phyloP scores from a whole-genome alignment of 2,329 filamentous ascomycete species.

The Verticillium longisporum region DNA sequence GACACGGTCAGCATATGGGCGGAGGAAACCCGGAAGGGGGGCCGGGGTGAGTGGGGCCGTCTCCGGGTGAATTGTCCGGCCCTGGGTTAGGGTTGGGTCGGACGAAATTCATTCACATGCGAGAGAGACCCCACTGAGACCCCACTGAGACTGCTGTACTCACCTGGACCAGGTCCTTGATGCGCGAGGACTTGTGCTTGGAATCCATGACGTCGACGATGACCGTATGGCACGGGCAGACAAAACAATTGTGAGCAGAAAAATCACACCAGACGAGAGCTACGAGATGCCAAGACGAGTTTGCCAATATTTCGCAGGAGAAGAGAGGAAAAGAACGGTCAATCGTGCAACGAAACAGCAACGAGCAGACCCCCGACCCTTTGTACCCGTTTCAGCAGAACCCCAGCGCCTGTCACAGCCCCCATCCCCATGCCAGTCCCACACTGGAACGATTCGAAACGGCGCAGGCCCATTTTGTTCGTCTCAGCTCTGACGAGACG shows the following conservation, averaged over 20 bases:
- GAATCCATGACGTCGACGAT: constrained; percentile 6
- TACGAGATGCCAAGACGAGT: too few relatives aligned
- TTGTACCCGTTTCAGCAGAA: neutral
- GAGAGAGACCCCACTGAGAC: too few relatives aligned
- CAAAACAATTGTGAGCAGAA: neutral
- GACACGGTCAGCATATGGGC: neutral
- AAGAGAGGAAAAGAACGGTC: neutral
- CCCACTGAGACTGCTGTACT: neutral
- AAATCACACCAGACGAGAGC: neutral
- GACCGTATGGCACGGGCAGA: neutral
- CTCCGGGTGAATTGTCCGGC: neutral
- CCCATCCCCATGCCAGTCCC: too few relatives aligned
- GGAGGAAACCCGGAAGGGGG: neutral
- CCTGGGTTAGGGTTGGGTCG: neutral
- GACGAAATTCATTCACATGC: too few relatives aligned
- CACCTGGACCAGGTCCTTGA: constrained; percentile 11
- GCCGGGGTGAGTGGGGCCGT: neutral
- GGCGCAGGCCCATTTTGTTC: neutral
- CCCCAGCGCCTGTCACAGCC: neutral
- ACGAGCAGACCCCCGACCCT: neutral
- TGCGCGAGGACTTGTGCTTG: constrained; percentile 10
- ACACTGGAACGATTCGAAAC: neutral
- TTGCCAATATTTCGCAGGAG: neutral
- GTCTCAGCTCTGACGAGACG: neutral
- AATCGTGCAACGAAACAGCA: neutral